These are phyloP conservation scores for Venturiaceae sp. DNA, from an alignment of 2,329 filamentous ascomycete genomes.

Conservation along the genomic window DNA sequence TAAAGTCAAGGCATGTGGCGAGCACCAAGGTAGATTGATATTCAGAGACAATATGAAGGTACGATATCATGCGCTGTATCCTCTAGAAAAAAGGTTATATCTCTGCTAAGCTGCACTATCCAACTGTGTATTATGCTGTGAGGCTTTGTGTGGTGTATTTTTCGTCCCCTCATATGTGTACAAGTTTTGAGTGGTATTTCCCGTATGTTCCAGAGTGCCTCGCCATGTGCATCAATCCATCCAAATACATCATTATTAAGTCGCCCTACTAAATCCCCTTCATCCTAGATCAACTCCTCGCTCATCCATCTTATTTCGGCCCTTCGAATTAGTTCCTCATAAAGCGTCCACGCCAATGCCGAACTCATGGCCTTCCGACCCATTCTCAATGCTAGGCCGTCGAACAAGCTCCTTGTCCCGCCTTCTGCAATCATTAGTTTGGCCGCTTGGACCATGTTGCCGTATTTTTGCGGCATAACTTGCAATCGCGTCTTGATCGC, in stretches of 20 bases:
- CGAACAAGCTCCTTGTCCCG: slow-evolving; percentile 69
- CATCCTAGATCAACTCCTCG: background rate
- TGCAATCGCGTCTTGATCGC: slow-evolving; percentile 93
- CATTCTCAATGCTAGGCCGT: slow-evolving; percentile 79
- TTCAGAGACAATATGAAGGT: too few species aligned
- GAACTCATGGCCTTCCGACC: slow-evolving; percentile 85
- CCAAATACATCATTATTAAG: background rate
- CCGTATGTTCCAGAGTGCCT: background rate
- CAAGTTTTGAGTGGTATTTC: background rate
- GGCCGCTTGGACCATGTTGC: slow-evolving; percentile 70
- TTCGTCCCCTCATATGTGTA: background rate
- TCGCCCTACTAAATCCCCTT: too few species aligned
- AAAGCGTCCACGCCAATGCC: slow-evolving; percentile 94
- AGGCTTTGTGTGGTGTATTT: background rate
- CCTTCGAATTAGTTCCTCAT: slow-evolving; percentile 81
- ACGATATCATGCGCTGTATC: too few species aligned
- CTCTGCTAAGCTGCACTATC: background rate
- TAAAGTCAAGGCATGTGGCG: too few species aligned
- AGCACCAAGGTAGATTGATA: too few species aligned
- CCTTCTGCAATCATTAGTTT: slow-evolving; percentile 74
- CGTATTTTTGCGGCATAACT: slow-evolving; percentile 72
- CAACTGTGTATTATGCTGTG: background rate
- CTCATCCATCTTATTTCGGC: slow-evolving; percentile 40
- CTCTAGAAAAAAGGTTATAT: too few species aligned
- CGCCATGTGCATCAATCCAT: background rate